Evolutionary conservation across 305 asterid species (phyloP), one percentile per base, ranked within the genome.

Genomic region (Fraxinus baroniana): DNA sequence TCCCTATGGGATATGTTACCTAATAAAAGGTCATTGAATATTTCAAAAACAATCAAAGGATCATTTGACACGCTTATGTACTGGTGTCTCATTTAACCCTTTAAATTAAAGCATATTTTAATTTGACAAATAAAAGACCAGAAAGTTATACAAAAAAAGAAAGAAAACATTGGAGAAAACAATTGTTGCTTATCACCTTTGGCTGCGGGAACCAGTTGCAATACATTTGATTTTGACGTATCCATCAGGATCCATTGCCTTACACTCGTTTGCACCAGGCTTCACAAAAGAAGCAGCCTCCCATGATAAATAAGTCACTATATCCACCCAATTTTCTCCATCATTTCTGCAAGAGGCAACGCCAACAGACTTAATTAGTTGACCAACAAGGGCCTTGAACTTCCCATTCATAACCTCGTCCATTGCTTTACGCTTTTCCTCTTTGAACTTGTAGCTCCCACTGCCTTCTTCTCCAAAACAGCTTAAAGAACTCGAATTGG

Each of bases 231-330:
- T 82, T 90, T 96, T 96, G 64, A 96, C 97, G 89, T 89, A 90
- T 81, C 97, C 96, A 87, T 96, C 96, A 28, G 98, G 99, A 88
- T 96, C 98, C 98, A 96, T 94, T 39, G 97, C 91, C 84, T 92
- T 94, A 62, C 97, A 95, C 85, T 89, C 94, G 9, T 87, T 86
- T 70, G 99, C 87, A 94, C 98, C 97, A 52, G 97, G 98, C 89
- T 91, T 93, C 83, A 96, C 94, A 90, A 92, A 96, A 79, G 90
- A 87, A 83, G 98, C 98, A 81, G 98, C 99, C 79, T 92, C 94
- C 98, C 98, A 93, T 24, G 98, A 92, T 84, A 96, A 89, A 76
- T 91, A 81, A 77, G 97, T 89, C 87, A 96, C 95, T 83, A 94
- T 86, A 84, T 94, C 94, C 75, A 90, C 93, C 98, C 98, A 96